A percentile compares a stretch with the other conserved stretches of the same genome.
Conservation (phyloP, 495 filamentous ascomycete genomes). For the Cenococcum geophilum region DNA sequence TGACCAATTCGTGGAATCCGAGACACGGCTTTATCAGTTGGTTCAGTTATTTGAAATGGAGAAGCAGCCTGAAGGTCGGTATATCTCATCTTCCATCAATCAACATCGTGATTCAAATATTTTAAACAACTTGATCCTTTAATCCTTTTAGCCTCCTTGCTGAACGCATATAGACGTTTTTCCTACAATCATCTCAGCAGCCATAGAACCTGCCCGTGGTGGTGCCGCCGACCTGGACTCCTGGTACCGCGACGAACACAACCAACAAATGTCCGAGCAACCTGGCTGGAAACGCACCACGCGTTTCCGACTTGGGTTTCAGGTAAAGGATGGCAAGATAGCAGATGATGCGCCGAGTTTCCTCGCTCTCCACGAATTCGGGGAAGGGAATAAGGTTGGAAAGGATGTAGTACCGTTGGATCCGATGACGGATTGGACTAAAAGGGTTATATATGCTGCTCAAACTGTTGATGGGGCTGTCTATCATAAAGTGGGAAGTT, state of each 20-base stretch:
- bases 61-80: conserved; percentile 23
- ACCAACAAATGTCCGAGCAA: conserved; percentile 28
- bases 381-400: conserved; percentile 27
- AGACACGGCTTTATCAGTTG: conserved; percentile 16
- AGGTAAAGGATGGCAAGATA: conserved; percentile 11
- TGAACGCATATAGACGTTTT: conserved; percentile 6
- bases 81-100: neutral
- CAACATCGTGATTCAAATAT: neutral
- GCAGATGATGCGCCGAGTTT: conserved; percentile 12
- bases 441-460: conserved; percentile 9
- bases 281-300: conserved; percentile 27
- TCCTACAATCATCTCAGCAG: conserved; percentile 16
- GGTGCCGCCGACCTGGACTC: conserved; percentile 21
- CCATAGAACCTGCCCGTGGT: conserved; percentile 18
- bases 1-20: conserved; percentile 9
- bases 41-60: conserved; percentile 25
- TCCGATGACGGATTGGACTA: conserved; percentile 27
- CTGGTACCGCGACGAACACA: conserved; percentile 31
- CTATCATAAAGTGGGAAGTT: conserved; percentile 19
- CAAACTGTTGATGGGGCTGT: conserved; percentile 24
- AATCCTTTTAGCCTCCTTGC: neutral
- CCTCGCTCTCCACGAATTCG: conserved; percentile 28
- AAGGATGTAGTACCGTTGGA: conserved; percentile 20
- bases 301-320: conserved; percentile 13
- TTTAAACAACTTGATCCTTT: neutral